Percentiles rank a stretch among this genome's conserved stretches.
These are phyloP conservation scores for Annulohypoxylon truncatum DNA, from an alignment of 2,329 filamentous ascomycete genomes.

Conservation along the genomic window DNA sequence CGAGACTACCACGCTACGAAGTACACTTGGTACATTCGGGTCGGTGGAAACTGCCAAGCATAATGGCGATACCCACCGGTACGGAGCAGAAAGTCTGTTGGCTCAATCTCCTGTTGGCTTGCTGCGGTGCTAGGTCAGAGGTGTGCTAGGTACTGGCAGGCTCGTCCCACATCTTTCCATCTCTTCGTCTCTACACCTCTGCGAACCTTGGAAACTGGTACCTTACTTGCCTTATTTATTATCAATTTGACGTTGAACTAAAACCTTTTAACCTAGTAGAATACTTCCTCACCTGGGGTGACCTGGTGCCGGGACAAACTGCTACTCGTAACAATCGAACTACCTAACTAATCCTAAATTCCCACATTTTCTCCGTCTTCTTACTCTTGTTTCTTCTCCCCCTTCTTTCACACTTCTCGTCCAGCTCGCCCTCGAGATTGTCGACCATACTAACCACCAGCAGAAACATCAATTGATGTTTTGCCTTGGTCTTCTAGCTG, in stretches of 20 bases:
- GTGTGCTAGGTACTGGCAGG: conserved; percentile 5
- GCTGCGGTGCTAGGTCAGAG: conserved; percentile 3
- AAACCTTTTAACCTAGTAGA: conserved; percentile 32
- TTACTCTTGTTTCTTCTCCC: conserved; percentile 25
- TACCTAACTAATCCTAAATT: conserved; percentile 34
- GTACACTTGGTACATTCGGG: conserved; percentile 9
- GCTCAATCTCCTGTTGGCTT: conserved; percentile 25
- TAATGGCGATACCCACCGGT: conserved; percentile 37
- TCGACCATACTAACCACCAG: conserved; percentile 1
- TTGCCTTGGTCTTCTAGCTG: neutral
- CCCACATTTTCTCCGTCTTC: conserved; percentile 43
- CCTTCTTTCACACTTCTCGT: conserved; percentile 17
- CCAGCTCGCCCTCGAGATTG: neutral
- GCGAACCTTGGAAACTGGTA: neutral
- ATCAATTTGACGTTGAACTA: conserved; percentile 31
- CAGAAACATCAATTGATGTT: conserved; percentile 24
- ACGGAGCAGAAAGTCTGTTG: conserved; percentile 35
- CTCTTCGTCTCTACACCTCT: neutral
- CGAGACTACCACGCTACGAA: conserved; percentile 18
- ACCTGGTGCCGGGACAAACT: conserved; percentile 47
- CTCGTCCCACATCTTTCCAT: conserved; percentile 29
- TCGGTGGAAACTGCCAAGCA: conserved; percentile 37
- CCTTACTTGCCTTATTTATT: conserved; percentile 23
- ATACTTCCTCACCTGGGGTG: conserved; percentile 42
- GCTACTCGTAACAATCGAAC: conserved; percentile 10